phyloP scores from a whole-genome alignment of 169 alveolate species.

The Babesia microti region DNA sequence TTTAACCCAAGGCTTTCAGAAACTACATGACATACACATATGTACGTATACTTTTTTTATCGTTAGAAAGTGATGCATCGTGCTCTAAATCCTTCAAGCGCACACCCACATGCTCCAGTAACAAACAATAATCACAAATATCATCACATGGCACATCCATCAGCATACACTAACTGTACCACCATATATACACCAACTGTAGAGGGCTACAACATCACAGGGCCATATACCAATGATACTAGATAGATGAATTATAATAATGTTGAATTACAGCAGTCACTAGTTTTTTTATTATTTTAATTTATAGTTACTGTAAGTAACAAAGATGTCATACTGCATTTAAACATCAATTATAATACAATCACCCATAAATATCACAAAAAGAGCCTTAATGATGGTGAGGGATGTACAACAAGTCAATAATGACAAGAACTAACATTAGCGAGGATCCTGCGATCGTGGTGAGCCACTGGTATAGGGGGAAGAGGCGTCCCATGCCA shows the following conservation, averaged over 20 bases:
- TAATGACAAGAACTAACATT: slow-evolving; percentile 8
- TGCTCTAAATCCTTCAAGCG: too few relatives aligned
- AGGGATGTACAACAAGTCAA: slow-evolving; percentile 13
- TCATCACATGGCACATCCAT: too few relatives aligned
- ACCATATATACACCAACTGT: too few relatives aligned
- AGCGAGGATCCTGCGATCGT: slow-evolving; percentile 9
- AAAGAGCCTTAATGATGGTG: slow-evolving; percentile 12
- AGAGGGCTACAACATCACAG: too few relatives aligned
- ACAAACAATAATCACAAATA: too few relatives aligned
- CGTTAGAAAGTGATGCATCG: too few relatives aligned
- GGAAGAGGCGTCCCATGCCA: slow-evolving; percentile 20
- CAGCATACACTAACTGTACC: too few relatives aligned
- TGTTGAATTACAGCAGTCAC: background rate
- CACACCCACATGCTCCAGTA: too few relatives aligned
- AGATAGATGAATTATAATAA: background rate
- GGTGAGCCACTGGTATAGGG: slow-evolving; percentile 29
- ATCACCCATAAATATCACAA: background rate
- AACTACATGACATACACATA: too few relatives aligned
- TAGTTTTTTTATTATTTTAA: background rate
- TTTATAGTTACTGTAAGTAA: background rate
- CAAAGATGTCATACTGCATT: background rate
- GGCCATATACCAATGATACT: too few relatives aligned
- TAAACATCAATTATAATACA: background rate
- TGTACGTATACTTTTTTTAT: too few relatives aligned
- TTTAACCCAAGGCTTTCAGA: too few relatives aligned